These are phyloP conservation scores for Exidia glandulosa DNA, from an alignment of 768 basidiomycete species.

Conservation along the genomic window DNA sequence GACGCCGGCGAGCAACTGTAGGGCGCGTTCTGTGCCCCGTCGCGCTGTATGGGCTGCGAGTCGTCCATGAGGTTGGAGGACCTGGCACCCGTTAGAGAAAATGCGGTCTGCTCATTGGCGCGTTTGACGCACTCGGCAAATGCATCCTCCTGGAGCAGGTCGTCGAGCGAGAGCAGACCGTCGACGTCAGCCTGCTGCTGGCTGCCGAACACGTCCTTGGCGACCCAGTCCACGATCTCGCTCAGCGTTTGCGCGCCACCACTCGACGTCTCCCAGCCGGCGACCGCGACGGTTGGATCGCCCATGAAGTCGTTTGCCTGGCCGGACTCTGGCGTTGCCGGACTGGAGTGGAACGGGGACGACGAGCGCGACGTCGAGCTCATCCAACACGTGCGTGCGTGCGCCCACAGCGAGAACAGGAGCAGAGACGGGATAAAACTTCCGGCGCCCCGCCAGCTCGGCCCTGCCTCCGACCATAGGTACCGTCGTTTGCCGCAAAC, in stretches of 20 bases:
- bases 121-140: constrained; percentile 62
- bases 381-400: not conserved
- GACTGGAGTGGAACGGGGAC: not conserved
- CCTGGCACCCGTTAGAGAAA: constrained; percentile 18
- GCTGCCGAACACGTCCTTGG: not conserved
- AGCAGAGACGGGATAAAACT: not conserved
- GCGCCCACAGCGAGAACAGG: not conserved
- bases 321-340: not conserved
- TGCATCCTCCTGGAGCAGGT: constrained; percentile 61
- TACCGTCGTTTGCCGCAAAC: too few relatives aligned
- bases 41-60: constrained; percentile 4
- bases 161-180: constrained; percentile 56
- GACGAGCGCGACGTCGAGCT: not conserved
- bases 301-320: not conserved
- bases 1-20: not conserved
- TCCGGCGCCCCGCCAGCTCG: not conserved
- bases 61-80: constrained; percentile 15
- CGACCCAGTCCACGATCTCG: not conserved
- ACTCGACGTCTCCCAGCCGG: not conserved
- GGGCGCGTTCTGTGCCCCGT: not conserved
- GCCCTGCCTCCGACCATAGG: too few relatives aligned
- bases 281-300: not conserved
- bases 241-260: not conserved
- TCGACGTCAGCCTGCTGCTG: constrained; percentile 25
- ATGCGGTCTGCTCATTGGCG: constrained; percentile 5